Evolutionary conservation across 2,329 filamentous ascomycete species (phyloP), one percentile per base, ranked within the genome.

Genomic region (Diplodia corticola): DNA sequence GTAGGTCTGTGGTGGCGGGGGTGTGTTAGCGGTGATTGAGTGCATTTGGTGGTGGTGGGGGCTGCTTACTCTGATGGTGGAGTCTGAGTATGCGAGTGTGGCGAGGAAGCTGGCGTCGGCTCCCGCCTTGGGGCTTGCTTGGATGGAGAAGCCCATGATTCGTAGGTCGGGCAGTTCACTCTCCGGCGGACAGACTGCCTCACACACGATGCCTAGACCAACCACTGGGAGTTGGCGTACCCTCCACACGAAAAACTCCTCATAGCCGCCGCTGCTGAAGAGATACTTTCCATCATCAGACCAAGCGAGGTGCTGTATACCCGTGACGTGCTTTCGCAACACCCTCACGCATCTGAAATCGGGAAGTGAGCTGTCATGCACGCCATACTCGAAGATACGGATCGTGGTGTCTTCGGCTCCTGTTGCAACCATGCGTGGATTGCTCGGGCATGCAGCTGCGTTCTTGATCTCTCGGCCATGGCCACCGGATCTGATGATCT

Each of bases 231-330:
- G 75, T 12, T 74, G 73, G 54, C 81, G 81, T 37, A 94, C 77
- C 48, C 86, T 84, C 94, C 95, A 99, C 12, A 93, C 85, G 71
- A 89, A 94, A 69, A 98, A 90, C 77, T 99, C 94, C 75, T 97
- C 94, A 68, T 88, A 89, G 0, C 93, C 95, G 5, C 87, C 92
- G 72, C 92, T 93, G 69, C 91, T 97, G 75, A 98, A 91, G 2
- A 99, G 85, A 71, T 89, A 90, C 1, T 81, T 76, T 2, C 89
- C 86, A 54, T 86, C 84, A 0, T 76, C 74, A 1, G 90, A 87
- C 91, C 92, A 98, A 67, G 85, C 85, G 0, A 97, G 80, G 68
- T 89, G 85, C 75, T 97, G 94, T 7, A 98, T 86, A 0, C 94
- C 95, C 0, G 92, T 89, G 1, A 88, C 89, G 74, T 99, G 95